Evolutionary conservation across 83 land plant genomes (phyloP), one percentile per base, ranked within the genome.

Genomic region (Larix sibirica): DNA sequence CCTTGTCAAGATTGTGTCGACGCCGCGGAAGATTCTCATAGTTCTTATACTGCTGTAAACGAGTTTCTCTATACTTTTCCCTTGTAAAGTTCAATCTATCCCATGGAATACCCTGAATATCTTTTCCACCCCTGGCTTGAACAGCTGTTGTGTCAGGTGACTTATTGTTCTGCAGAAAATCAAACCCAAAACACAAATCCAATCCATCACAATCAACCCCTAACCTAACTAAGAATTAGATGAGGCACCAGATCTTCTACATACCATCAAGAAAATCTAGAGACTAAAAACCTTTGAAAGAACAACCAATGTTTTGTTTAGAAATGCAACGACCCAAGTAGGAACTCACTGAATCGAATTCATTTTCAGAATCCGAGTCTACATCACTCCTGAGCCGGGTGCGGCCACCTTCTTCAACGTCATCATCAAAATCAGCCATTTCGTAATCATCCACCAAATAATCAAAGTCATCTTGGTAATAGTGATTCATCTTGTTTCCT

Each of bases 61-160:
- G 88, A 0, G 94, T 89, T 71, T 84, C 84, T 68, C 97, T 85
- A 69, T 95, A 95, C 36, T 86, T 89, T 64, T 91, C 97, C 84
- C 97, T 90, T 54, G 94, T 90, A 61, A 91, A 86, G 60, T 90
- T 93, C 79, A 95, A 80, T 69, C 94, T 84, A 6, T 88, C 90
- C 97, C 97, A 95, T 21, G 94, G 96, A 62, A 95, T 95, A 14
- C 96, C 96, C 65, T 95, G 97, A 61, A 95, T 92, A 66, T 95
- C 97, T 81, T 91, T 91, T 18, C 97, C 97, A 31, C 79, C 83
- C 81, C 94, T 84, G 20, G 96, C 97, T 89, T 90, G 91, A 6
- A 87, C 83, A 23, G 96, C 83, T 2, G 96, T 90, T n/a, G 97
- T 95, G 78, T 95, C 97, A 5, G 85, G 85, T 74, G 79, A 86